Percentiles rank a stretch among this genome's conserved stretches.
phyloP scores from a whole-genome alignment of 495 filamentous ascomycete genomes.

The Penicillium atrosanguineum region DNA sequence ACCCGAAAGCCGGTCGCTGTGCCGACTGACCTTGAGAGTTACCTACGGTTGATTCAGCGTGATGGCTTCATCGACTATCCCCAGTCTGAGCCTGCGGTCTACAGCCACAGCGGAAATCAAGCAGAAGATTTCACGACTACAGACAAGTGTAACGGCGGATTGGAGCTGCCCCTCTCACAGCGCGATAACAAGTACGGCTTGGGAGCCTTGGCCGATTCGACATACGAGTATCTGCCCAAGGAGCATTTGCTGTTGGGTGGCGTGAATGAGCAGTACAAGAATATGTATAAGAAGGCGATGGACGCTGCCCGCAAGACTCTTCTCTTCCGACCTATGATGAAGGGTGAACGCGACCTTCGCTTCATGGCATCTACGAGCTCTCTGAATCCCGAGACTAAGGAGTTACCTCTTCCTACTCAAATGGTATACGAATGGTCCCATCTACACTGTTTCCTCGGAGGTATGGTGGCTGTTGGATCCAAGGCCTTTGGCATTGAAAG shows the following conservation, averaged over 20 bases:
- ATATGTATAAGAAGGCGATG: slow-evolving; percentile 73
- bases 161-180: slow-evolving; percentile 21
- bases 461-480: slow-evolving; percentile 89
- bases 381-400: slow-evolving; percentile 21
- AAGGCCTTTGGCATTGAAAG: slow-evolving; percentile 77
- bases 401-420: slow-evolving; percentile 6
- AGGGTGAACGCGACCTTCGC: slow-evolving; percentile 69
- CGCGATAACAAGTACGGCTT: slow-evolving; percentile 58
- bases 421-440: slow-evolving; percentile 66
- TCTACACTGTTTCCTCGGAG: slow-evolving; percentile 86
- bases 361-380: slow-evolving; percentile 62
- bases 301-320: slow-evolving; percentile 71
- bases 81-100: slow-evolving; percentile 28
- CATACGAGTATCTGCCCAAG: slow-evolving; percentile 95
- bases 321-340: slow-evolving; percentile 81
- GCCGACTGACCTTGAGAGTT: slow-evolving; percentile 29
- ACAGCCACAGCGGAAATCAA: slow-evolving; percentile 6
- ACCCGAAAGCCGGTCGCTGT: slow-evolving; percentile 16
- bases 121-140: neutral
- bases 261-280: slow-evolving; percentile 71
- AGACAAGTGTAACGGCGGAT: slow-evolving; percentile 29
- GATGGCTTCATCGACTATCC: slow-evolving; percentile 18
- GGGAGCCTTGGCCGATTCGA: slow-evolving; percentile 83
- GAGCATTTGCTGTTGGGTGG: slow-evolving; percentile 75
- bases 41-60: slow-evolving; percentile 21